A percentile compares a stretch with the other conserved stretches of the same genome.
phyloP scores from a whole-genome alignment of 2,329 filamentous ascomycete species.

The Colletotrichum coccodes region DNA sequence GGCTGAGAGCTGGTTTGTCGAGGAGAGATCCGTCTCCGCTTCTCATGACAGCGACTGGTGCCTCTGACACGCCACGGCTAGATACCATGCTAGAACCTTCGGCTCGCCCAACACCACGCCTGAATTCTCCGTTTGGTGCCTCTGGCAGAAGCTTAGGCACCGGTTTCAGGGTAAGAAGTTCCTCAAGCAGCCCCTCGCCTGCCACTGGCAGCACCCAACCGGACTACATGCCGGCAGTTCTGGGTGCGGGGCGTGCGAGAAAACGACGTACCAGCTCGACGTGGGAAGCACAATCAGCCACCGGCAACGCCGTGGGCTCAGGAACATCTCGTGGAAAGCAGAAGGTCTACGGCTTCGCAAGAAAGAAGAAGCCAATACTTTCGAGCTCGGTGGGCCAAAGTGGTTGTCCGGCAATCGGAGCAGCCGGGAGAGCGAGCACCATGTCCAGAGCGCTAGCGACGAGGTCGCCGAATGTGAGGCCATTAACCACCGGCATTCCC shows the following conservation, averaged over 20 bases:
- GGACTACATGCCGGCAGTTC: conserved; percentile 11
- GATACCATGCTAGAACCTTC: neutral
- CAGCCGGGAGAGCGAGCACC: neutral
- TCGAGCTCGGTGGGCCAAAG: neutral
- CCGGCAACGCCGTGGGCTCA: conserved; percentile 4
- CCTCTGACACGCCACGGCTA: neutral
- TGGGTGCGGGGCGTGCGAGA: neutral
- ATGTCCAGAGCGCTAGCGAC: neutral
- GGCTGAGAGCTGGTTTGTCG: neutral
- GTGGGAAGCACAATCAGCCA: conserved; percentile 12
- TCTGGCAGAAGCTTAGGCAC: neutral
- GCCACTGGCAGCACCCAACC: neutral
- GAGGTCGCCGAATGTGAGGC: conserved; percentile 11
- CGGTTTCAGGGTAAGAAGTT: neutral
- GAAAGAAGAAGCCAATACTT: conserved; percentile 3
- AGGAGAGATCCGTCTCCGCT: neutral
- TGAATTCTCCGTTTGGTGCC: neutral
- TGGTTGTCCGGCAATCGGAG: neutral
- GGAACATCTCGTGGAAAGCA: conserved; percentile 10
- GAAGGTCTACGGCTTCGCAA: neutral
- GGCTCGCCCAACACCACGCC: neutral
- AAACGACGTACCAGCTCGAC: conserved; percentile 7
- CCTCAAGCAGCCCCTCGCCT: neutral
- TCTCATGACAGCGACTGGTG: neutral
- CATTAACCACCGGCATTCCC: neutral